phyloP scores from a whole-genome alignment of 345 rosid species.

The Citrus trifoliata region DNA sequence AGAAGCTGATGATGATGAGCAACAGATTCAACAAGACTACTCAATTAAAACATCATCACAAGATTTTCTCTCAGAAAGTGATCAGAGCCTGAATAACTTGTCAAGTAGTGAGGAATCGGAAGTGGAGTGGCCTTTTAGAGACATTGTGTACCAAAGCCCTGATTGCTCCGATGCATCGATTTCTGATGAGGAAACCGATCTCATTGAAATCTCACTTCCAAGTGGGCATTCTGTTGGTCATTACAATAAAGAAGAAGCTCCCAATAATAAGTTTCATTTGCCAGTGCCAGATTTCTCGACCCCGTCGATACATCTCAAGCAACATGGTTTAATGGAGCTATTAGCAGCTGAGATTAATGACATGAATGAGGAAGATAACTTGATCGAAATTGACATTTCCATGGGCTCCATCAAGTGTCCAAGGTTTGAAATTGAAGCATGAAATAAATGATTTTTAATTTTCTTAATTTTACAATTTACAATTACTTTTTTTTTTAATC shows the following conservation, averaged over 20 bases:
- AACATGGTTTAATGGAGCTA: conserved; percentile 35
- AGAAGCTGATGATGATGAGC: conserved; percentile 4
- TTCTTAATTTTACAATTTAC: too few species aligned
- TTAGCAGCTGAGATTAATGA: conserved; percentile 52
- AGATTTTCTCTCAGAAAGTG: conserved; percentile 30
- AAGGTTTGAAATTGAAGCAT: conserved; percentile 60
- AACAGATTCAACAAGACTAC: conserved; percentile 5
- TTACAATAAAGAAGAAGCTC: conserved; percentile 13
- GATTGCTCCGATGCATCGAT: conserved; percentile 54
- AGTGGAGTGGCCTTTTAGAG: conserved; percentile 33
- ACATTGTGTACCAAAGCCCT: conserved; percentile 24
- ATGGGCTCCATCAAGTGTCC: conserved; percentile 77
- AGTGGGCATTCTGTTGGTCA: conserved; percentile 53
- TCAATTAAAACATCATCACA: conserved; percentile 12
- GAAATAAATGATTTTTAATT: background rate
- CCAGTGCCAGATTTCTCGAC: conserved; percentile 4
- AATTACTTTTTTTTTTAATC: too few species aligned
- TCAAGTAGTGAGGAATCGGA: conserved; percentile 50
- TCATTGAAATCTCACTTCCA: conserved; percentile 72
- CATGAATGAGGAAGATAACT: conserved; percentile 75
- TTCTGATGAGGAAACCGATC: conserved; percentile 61
- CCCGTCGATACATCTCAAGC: conserved; percentile 22
- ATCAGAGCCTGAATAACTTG: conserved; percentile 20
- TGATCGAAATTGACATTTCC: conserved; percentile 82
- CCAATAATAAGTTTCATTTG: conserved; percentile 12